Evolutionary conservation across 352 stramenopile genomes (phyloP).

Genomic region (Blastocystis sp.): DNA sequence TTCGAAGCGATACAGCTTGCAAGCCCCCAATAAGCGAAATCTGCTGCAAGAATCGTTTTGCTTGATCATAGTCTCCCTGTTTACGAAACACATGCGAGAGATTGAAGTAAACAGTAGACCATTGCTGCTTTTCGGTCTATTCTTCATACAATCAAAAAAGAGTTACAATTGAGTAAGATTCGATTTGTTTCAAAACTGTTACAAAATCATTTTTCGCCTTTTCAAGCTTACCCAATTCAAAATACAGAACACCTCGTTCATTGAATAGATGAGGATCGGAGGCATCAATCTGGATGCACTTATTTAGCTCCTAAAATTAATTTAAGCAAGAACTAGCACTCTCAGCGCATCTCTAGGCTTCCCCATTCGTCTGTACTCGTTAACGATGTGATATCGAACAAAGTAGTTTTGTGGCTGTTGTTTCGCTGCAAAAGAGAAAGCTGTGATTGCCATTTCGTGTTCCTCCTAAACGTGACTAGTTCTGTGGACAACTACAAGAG

Average conservation of each 20-base stretch:
- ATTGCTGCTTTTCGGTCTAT: not conserved
- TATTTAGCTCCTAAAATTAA: not conserved
- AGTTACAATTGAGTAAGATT: not conserved
- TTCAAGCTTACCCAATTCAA: not conserved
- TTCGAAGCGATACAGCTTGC: not conserved
- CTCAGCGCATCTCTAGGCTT: not conserved
- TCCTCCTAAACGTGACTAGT: not conserved
- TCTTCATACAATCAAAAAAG: not conserved
- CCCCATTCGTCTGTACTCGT: not conserved
- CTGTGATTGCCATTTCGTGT: conserved; percentile 38
- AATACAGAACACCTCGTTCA: conserved; percentile 12
- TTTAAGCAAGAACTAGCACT: not conserved
- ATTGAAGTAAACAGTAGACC: conserved; percentile 11
- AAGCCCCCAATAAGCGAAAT: not conserved
- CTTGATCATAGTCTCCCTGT: not conserved
- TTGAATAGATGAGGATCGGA: not conserved
- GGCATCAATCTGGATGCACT: not conserved
- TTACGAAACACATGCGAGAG: not conserved
- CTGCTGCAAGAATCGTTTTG: not conserved
- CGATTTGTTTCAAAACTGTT: not conserved
- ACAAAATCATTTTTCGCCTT: conserved; percentile 7
- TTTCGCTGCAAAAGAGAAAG: not conserved
- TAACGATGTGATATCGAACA: not conserved
- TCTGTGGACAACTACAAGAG: not conserved
- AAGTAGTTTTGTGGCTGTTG: not conserved